A percentile compares a stretch with the other conserved stretches of the same genome.
phyloP scores from a whole-genome alignment of 805 yeast genomes.

The Metschnikowia orientalis region DNA sequence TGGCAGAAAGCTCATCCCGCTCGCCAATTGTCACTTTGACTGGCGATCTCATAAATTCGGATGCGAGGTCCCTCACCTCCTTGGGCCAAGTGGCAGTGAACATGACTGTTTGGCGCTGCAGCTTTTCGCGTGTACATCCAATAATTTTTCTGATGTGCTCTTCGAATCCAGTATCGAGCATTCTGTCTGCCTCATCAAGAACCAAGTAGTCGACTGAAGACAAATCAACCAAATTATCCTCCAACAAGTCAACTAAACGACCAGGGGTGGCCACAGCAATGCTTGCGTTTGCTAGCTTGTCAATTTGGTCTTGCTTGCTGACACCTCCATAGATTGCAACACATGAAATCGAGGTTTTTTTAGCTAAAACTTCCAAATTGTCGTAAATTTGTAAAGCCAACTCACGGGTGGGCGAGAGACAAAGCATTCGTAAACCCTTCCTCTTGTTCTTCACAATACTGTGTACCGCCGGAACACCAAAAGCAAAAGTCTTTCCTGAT shows the following conservation, averaged over 20 bases:
- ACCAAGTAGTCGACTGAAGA: constrained; percentile 70
- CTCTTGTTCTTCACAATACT: constrained; percentile 47
- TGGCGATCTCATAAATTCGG: constrained; percentile 77
- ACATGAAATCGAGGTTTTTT: constrained; percentile 58
- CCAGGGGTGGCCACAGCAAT: constrained; percentile 99
- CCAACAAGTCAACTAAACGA: constrained; percentile 81
- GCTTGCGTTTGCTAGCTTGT: constrained; percentile 58
- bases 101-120: constrained; percentile 85
- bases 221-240: constrained; percentile 79
- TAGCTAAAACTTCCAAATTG: constrained; percentile 65
- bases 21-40: constrained; percentile 91
- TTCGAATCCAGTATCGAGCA: constrained; percentile 97
- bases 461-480: constrained; percentile 94
- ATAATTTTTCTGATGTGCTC: constrained; percentile 88
- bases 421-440: constrained; percentile 66
- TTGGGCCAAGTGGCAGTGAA: constrained; percentile 99
- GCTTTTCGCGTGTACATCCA: constrained; percentile 45
- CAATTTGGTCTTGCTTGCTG: constrained; percentile 87
- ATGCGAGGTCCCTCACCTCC: constrained; percentile 90
- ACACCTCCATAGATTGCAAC: constrained; percentile 97
- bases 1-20: constrained; percentile 90
- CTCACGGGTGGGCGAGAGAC: constrained; percentile 96
- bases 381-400: constrained; percentile 92
- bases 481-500: constrained; percentile 95
- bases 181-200: constrained; percentile 96